Evolutionary conservation across 2,329 filamentous ascomycete species (phyloP), one percentile per base, ranked within the genome.

Genomic region (Ciborinia camelliae): DNA sequence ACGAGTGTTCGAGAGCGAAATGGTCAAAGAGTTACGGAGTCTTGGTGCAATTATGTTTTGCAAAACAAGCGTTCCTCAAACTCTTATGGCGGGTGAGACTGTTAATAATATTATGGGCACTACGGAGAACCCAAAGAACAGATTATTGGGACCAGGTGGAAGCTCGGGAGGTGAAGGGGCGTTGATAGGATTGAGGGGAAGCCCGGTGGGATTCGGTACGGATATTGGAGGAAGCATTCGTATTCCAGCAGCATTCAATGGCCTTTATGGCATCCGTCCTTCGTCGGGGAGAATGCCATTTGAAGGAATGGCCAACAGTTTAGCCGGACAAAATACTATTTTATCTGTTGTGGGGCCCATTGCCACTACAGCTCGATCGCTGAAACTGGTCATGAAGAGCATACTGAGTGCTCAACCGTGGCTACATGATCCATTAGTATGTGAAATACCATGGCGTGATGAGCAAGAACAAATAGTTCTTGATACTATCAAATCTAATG

Each of bases 391-490:
- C 2, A 79, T 86, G 2, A 81, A 85, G 69, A 77, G 82, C 0
- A 72, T 90, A 2, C 76, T 92, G 1, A 78, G 77, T 15, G 81
- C 81, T 39, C 71, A 84, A 62, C 89, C 89, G 0, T 91, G 89
- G 89, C 75, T 85, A 1, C 76, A 84, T 68, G 89, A 91, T 73
- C 88, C 89, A 0, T 76, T 86, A 0, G 86, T 88, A 0, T 76
- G 86, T 48, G 85, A 89, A 26, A 78, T 91, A 0, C 88, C 88
- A 0, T 91, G 87, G 83, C 81, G 87, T 2, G 75, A 81, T 30
- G 79, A 83, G 41, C 69, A 74, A 48, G 73, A 74, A 64, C 64
- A 74, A 39, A 69, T 68, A 0, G 68, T 80, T 3, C 62, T 75
- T 2, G 74, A 79, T 14, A 73, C 81, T 2, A 78, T 81, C 26